A percentile compares a stretch with the other conserved stretches of the same genome.
phyloP scores from a whole-genome alignment of 345 rosid species.

The Ceriops decandra region DNA sequence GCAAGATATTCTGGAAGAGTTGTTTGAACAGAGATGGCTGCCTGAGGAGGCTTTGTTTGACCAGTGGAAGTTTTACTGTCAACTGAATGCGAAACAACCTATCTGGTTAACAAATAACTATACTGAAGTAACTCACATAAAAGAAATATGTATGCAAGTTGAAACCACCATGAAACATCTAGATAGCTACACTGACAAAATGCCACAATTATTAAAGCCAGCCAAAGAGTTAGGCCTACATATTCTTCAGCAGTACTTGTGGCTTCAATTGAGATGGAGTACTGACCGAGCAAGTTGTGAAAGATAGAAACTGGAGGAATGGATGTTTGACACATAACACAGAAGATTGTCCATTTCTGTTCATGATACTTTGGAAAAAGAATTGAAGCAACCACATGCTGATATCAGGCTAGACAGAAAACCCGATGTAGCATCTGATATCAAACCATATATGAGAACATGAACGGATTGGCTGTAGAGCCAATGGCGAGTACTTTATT shows the following conservation, averaged over 20 bases:
- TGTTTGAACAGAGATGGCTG: conserved; percentile 46
- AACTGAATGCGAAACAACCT: conserved; percentile 38
- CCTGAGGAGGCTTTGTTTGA: conserved; percentile 43
- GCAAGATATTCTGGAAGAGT: conserved; percentile 42
- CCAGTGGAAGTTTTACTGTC: conserved; percentile 48
- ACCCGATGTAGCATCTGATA: background rate
- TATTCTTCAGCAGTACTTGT: too few relatives aligned
- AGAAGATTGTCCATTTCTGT: background rate
- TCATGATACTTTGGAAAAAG: too few relatives aligned
- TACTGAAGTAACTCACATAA: background rate
- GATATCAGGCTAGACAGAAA: background rate
- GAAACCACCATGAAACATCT: background rate
- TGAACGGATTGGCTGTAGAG: too few relatives aligned
- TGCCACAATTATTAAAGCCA: too few relatives aligned
- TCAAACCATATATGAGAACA: too few relatives aligned
- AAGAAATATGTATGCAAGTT: background rate
- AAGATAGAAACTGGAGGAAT: background rate
- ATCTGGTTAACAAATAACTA: conserved; percentile 11
- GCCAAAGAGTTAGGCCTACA: too few relatives aligned
- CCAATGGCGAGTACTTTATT: too few relatives aligned
- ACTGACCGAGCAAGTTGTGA: background rate
- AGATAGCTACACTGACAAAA: too few relatives aligned
- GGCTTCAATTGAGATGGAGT: background rate
- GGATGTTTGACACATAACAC: background rate
- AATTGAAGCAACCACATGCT: too few relatives aligned